Conservation (phyloP, 768 basidiomycete species). For the Russula dissimulans region DNA sequence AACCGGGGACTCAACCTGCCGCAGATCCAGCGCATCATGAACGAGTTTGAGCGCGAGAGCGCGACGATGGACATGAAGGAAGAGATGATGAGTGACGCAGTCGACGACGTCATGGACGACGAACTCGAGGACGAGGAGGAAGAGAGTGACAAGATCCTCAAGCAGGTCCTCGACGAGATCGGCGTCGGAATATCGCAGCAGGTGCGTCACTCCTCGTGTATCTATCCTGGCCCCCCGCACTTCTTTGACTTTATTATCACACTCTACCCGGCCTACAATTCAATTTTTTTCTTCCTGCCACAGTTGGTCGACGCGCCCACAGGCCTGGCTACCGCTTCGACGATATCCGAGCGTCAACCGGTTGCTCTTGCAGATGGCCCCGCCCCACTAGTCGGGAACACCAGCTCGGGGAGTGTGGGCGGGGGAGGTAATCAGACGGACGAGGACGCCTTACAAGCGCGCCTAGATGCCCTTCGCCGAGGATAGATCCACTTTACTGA, state of each 20-base stretch:
- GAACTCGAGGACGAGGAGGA: conserved; percentile 91
- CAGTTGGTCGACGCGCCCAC: conserved; percentile 83
- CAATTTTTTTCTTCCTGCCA: neutral
- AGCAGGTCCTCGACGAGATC: conserved; percentile 95
- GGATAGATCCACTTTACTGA: conserved; percentile 32
- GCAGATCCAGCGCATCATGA: conserved; percentile 92
- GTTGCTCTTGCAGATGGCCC: conserved; percentile 76
- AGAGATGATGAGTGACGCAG: conserved; percentile 98
- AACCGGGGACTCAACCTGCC: conserved; percentile 94
- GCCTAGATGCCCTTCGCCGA: conserved; percentile 81
- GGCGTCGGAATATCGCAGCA: conserved; percentile 87
- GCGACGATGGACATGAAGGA: conserved; percentile 99
- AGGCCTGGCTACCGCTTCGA: conserved; percentile 51
- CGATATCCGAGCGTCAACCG: conserved; percentile 61
- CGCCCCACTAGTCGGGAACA: conserved; percentile 30
- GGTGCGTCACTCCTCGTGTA: conserved; percentile 29
- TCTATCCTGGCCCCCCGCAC: neutral
- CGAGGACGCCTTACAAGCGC: conserved; percentile 89
- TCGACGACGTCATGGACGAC: conserved; percentile 95
- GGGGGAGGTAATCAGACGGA: conserved; percentile 47
- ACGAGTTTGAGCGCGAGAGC: conserved; percentile 95
- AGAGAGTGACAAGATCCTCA: conserved; percentile 91
- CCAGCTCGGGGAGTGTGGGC: conserved; percentile 31
- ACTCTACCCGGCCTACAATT: neutral
- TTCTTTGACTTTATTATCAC: neutral